Evolutionary conservation across 2,329 filamentous ascomycete genomes (phyloP).

Genomic region (Cercospora sojina): DNA sequence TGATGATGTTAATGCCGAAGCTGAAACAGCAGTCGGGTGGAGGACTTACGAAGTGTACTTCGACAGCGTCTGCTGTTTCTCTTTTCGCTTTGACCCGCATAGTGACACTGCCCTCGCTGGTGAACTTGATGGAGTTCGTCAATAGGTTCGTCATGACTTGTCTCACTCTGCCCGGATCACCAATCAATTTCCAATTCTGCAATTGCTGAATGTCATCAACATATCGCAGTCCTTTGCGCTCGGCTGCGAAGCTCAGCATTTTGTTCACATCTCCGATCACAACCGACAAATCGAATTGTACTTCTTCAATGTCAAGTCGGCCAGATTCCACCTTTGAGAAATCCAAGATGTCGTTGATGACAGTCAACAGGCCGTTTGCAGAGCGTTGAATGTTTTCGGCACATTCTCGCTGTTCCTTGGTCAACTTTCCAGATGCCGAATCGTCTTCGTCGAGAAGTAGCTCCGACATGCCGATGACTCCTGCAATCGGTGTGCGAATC

Average conservation of each 20-base stretch:
- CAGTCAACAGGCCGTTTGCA: constrained; percentile 76
- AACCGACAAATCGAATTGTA: constrained; percentile 72
- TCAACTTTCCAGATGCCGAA: constrained; percentile 47
- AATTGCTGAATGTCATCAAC: constrained; percentile 63
- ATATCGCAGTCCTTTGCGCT: constrained; percentile 74
- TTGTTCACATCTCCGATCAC: constrained; percentile 77
- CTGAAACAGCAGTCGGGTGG: too few relatives aligned
- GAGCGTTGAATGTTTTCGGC: constrained; percentile 77
- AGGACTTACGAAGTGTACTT: constrained; percentile 58
- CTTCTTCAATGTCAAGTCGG: constrained; percentile 73
- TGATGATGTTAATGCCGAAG: background rate
- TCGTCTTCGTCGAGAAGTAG: constrained; percentile 62
- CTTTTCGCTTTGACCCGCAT: constrained; percentile 64
- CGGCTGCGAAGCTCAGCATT: constrained; percentile 83
- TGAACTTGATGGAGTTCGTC: constrained; percentile 76
- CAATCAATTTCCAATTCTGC: constrained; percentile 71
- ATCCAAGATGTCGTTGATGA: constrained; percentile 89
- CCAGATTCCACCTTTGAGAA: constrained; percentile 82
- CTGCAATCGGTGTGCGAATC: constrained; percentile 63
- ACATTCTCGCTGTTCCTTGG: constrained; percentile 70
- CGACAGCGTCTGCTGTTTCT: constrained; percentile 63
- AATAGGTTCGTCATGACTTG: constrained; percentile 81
- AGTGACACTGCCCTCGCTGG: constrained; percentile 65
- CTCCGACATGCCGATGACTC: constrained; percentile 78
- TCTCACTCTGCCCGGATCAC: constrained; percentile 78